These are phyloP conservation scores for Breviolum minutum DNA, from an alignment of 73 alveolate genomes.

Conservation along the genomic window DNA sequence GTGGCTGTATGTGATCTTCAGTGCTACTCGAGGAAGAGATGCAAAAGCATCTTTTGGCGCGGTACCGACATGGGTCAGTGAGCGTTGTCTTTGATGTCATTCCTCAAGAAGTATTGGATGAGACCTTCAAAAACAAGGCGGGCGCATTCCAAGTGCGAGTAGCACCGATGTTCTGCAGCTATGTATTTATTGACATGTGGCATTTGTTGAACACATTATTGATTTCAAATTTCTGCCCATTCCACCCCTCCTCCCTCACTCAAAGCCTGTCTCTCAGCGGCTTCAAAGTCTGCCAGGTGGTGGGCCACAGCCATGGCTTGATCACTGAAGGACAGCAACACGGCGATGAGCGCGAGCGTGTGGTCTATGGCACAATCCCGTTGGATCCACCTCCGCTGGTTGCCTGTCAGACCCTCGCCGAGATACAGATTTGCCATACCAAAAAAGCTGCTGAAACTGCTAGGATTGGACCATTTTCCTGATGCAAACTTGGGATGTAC, in stretches of 20 bases:
- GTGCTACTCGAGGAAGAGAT: slow-evolving; percentile 73
- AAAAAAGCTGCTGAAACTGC: neutral
- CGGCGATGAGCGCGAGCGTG: slow-evolving; percentile 95
- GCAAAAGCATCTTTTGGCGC: slow-evolving; percentile 86
- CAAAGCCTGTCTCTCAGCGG: neutral
- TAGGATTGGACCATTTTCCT: no score
- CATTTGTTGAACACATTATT: neutral
- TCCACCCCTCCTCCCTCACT: no score
- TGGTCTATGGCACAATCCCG: slow-evolving; percentile 67
- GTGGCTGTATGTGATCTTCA: no score
- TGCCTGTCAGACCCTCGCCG: slow-evolving; percentile 72
- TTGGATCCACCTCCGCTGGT: slow-evolving; percentile 90
- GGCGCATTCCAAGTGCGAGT: neutral
- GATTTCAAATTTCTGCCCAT: neutral
- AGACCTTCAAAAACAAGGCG: slow-evolving; percentile 77
- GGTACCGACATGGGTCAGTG: slow-evolving; percentile 89
- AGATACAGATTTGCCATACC: no score
- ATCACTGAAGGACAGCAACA: slow-evolving; percentile 87
- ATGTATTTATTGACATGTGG: neutral
- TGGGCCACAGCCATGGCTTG: slow-evolving; percentile 87
- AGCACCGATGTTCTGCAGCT: neutral
- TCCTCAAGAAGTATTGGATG: slow-evolving; percentile 77
- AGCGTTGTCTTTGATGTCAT: slow-evolving; percentile 72
- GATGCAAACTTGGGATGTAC: no score
- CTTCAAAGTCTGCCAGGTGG: slow-evolving; percentile 29